A percentile compares a stretch with the other conserved stretches of the same genome.
These are phyloP conservation scores for Dipteronia sinensis DNA, from an alignment of 345 rosid species.

Conservation along the genomic window DNA sequence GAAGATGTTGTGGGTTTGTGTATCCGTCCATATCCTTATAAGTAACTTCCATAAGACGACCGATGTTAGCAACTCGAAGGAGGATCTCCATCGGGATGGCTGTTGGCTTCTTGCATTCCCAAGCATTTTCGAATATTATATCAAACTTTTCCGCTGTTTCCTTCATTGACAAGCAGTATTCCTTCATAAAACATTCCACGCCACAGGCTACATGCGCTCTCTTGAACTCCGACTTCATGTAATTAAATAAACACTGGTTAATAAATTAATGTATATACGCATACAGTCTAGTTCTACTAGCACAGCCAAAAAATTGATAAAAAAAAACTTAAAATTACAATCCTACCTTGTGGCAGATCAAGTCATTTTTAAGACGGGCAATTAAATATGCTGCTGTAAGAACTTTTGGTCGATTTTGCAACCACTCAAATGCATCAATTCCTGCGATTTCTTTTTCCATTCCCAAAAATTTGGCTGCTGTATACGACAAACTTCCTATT, in stretches of 20 bases:
- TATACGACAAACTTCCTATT: not conserved
- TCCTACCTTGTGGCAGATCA: conserved; percentile 12
- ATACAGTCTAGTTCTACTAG: not conserved
- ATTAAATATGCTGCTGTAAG: not conserved
- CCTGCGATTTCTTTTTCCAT: conserved; percentile 5
- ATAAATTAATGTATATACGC: too few species aligned
- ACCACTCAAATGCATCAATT: conserved; percentile 2
- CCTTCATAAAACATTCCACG: conserved; percentile 18
- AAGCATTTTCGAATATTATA: not conserved
- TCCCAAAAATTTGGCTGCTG: not conserved
- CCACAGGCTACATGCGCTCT: conserved; percentile 17
- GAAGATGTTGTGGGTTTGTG: too few species aligned
- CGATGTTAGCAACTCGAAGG: conserved; percentile 1
- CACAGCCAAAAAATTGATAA: not conserved
- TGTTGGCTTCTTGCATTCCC: conserved; percentile 4
- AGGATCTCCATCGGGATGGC: not conserved
- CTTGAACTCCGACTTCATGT: conserved; percentile 5
- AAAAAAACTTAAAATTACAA: not conserved
- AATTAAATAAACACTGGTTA: too few species aligned
- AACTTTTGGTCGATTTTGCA: not conserved
- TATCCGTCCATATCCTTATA: not conserved
- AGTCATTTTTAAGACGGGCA: conserved; percentile 6
- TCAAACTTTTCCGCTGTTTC: not conserved
- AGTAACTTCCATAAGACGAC: not conserved
- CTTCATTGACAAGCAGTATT: not conserved